Evolutionary conservation across 345 rosid species (phyloP), one percentile per base, ranked within the genome.

Genomic region (Trapa incisa): DNA sequence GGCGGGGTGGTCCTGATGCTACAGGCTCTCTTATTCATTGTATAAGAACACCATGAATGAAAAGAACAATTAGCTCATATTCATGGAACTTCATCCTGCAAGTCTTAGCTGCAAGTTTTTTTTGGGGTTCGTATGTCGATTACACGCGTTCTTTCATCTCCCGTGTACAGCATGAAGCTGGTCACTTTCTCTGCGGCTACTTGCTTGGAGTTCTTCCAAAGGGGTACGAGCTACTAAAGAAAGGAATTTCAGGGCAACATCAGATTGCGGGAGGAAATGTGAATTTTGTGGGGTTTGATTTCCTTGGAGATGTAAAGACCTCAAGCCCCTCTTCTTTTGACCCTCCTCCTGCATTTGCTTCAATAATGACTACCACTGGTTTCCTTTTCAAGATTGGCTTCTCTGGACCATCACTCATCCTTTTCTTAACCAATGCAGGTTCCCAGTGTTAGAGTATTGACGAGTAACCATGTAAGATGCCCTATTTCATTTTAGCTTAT

Each of bases 171-270:
- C 92, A 85, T 64, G 86, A 87, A 79, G 86, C 93, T 0, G 88
- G 88, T 3, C 90, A 83, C 77, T 83, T 87, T 77, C 77, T 83
- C 3, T 76, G 76, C 62, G 88, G 81, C 38, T 85, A 85, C 73
- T 75, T 85, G 75, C 82, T 85, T 1, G 93, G 88, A 48, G 79
- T 80, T 73, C 86, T 87, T 66, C 92, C 92, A 33, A 74, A 80
- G 80, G 60, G 69, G 22, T 87, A 87, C 53, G 67, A 57, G 29
- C 47, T 81, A 71, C 79, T 85, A 47, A 79, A 69, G 3, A 14
- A 72, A 6, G 81, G 85, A 75, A 74, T 62, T 29, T 38, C 74
- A 11, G 75, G 15, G 17, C 73, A 65, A 37, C 56, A 61, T 6
- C 52, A 77, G 1, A 50, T 41, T 52, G 67, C 76, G 1, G 70